phyloP scores from a whole-genome alignment of 495 filamentous ascomycete species.

The Penicillium fimorum region DNA sequence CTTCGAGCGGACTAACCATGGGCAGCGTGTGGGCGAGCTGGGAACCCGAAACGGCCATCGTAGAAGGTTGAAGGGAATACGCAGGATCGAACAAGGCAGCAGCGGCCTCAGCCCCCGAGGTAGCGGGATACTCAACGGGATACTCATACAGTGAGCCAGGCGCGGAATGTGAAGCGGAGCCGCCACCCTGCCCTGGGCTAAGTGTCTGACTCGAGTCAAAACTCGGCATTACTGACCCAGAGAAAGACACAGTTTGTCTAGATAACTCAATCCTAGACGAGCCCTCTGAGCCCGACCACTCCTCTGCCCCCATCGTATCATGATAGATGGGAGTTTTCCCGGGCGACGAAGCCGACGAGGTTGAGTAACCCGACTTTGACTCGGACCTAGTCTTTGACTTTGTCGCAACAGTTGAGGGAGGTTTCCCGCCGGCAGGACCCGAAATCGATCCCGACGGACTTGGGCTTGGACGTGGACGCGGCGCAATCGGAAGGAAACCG shows the following conservation, averaged over 20 bases:
- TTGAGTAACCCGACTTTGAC: constrained; percentile 1
- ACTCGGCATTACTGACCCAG: not conserved
- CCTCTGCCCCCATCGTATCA: constrained; percentile 5
- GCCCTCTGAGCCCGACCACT: constrained; percentile 29
- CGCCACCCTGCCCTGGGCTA: not conserved
- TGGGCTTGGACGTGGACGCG: constrained; percentile 31
- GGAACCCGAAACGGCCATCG: constrained; percentile 6
- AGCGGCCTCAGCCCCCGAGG: not conserved
- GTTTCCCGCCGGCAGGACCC: constrained; percentile 6
- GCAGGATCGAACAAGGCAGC: constrained; percentile 20
- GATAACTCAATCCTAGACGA: constrained; percentile 3
- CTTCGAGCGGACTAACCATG: constrained; percentile 23
- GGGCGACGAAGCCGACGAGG: constrained; percentile 14
- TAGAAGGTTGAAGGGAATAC: constrained; percentile 19
- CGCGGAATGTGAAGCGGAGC: constrained; percentile 11
- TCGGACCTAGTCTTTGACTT: constrained; percentile 7
- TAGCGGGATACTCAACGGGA: not conserved
- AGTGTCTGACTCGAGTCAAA: not conserved
- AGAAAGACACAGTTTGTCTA: not conserved
- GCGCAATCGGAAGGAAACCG: constrained; percentile 40
- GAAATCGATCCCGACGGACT: constrained; percentile 13
- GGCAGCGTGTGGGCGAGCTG: constrained; percentile 14
- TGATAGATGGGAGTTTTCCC: constrained; percentile 8
- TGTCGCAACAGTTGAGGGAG: not conserved
- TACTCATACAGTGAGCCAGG: constrained; percentile 12